These are phyloP conservation scores for Phytophthora boehmeriae DNA, from an alignment of 352 stramenopile genomes.

Conservation along the genomic window DNA sequence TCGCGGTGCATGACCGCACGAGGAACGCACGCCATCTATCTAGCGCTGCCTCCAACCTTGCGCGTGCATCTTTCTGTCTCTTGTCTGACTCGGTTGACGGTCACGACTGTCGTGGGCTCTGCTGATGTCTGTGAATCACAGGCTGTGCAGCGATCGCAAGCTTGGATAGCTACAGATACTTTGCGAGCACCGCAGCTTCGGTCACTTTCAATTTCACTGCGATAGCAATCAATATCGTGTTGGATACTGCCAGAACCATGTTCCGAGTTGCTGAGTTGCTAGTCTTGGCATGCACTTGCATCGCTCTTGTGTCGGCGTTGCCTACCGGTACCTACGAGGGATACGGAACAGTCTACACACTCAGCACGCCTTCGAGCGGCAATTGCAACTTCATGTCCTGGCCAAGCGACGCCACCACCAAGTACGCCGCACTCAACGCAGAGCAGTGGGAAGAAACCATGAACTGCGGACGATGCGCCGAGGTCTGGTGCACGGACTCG, in stretches of 20 bases:
- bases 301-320: not conserved
- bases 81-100: no score
- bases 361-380: slow-evolving; percentile 21
- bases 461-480: slow-evolving; percentile 40
- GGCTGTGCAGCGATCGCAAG: not conserved
- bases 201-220: slow-evolving; percentile 25
- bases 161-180: slow-evolving; percentile 17
- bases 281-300: not conserved
- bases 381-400: slow-evolving; percentile 39
- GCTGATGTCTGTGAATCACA: no score
- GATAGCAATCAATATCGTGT: not conserved
- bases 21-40: slow-evolving; percentile 17
- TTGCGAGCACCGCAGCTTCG: slow-evolving; percentile 3
- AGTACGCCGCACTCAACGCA: slow-evolving; percentile 38
- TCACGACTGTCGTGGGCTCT: no score
- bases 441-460: slow-evolving; percentile 29
- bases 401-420: slow-evolving; percentile 18
- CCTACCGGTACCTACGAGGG: slow-evolving; percentile 11
- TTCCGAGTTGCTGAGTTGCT: slow-evolving; percentile 19
- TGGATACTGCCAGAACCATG: slow-evolving; percentile 8
- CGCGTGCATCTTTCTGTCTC: slow-evolving; percentile 23
- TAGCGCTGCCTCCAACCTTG: slow-evolving; percentile 23
- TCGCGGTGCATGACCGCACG: slow-evolving; percentile 14
- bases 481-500: slow-evolving; percentile 45
- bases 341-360: slow-evolving; percentile 27